phyloP scores from a whole-genome alignment of 73 alveolate genomes.

The Paramecium biaurelia region DNA sequence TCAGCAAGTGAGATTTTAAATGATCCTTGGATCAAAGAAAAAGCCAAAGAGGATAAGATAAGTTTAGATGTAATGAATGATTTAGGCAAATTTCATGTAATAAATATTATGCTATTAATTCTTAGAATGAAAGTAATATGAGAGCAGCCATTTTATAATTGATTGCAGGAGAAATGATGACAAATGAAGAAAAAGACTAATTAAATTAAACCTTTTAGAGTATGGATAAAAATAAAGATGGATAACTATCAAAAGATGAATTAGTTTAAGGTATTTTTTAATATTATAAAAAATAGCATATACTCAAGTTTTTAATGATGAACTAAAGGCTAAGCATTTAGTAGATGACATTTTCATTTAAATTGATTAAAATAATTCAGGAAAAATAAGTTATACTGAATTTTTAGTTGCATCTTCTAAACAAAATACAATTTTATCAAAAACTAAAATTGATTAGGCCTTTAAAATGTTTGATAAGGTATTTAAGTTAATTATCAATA shows the following conservation, averaged over 20 bases:
- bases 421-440: background rate
- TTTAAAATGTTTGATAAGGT: conserved; percentile 42
- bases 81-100: background rate
- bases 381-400: conserved; percentile 56
- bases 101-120: background rate
- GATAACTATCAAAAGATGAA: conserved; percentile 40
- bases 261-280: background rate
- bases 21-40: conserved; percentile 60
- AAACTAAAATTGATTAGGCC: background rate
- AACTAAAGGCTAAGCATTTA: conserved; percentile 38
- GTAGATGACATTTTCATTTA: background rate
- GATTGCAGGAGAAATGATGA: conserved; percentile 56
- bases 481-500: background rate
- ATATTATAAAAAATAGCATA: background rate
- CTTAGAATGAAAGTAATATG: conserved; percentile 30
- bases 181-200: conserved; percentile 17
- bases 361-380: conserved; percentile 52
- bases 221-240: conserved; percentile 61
- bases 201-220: conserved; percentile 36
- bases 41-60: conserved; percentile 45
- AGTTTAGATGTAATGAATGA: conserved; percentile 7
- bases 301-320: background rate
- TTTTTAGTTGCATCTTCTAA: background rate
- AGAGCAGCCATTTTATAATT: conserved; percentile 43
- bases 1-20: conserved; percentile 7